phyloP scores from a whole-genome alignment of 768 basidiomycete species.

The Phlebiopsis flavidoalba region DNA sequence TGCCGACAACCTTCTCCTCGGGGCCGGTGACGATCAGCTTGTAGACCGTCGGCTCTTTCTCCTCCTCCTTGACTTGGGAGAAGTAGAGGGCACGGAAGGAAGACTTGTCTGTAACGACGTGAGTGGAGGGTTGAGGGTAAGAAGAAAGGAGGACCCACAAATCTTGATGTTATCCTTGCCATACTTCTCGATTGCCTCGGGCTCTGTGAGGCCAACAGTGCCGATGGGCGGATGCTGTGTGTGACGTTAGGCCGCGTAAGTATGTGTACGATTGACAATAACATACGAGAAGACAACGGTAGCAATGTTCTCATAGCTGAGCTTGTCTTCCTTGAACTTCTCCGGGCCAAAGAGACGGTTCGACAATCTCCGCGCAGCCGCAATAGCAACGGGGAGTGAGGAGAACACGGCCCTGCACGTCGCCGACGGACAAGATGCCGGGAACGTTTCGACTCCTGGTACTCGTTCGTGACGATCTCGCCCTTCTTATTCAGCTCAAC shows the following conservation, averaged over 20 bases:
- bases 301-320: conserved; percentile 86
- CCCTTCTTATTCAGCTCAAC: conserved; percentile 74
- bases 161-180: conserved; percentile 87
- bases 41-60: conserved; percentile 94
- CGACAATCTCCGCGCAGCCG: conserved; percentile 83
- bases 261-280: neutral
- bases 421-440: conserved; percentile 80
- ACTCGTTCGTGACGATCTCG: conserved; percentile 88
- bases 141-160: conserved; percentile 49
- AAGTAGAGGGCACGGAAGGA: conserved; percentile 86
- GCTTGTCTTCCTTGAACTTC: conserved; percentile 82
- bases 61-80: conserved; percentile 81
- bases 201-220: conserved; percentile 92
- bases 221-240: conserved; percentile 95
- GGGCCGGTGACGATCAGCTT: conserved; percentile 85
- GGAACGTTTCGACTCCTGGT: conserved; percentile 75
- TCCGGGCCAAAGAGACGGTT: conserved; percentile 89
- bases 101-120: conserved; percentile 54
- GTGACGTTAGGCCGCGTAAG: neutral
- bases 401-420: conserved; percentile 87
- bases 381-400: conserved; percentile 96
- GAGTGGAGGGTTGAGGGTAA: neutral
- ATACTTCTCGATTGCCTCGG: conserved; percentile 82
- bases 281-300: conserved; percentile 96
- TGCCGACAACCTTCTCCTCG: conserved; percentile 93